Evolutionary conservation across 768 basidiomycete genomes (phyloP).

Genomic region (Lactarius trivialis): DNA sequence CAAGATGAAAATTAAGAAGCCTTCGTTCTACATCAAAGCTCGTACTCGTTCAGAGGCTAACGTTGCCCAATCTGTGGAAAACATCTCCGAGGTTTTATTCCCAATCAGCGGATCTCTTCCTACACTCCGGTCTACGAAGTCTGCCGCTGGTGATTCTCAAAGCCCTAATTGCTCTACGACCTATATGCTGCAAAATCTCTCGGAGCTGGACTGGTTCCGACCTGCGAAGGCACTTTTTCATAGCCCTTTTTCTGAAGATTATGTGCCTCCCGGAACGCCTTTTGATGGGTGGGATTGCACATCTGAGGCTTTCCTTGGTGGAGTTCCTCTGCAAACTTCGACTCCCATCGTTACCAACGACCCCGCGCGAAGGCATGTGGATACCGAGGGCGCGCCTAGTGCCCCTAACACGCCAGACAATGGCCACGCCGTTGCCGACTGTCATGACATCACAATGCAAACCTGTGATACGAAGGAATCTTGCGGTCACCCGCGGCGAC

Average conservation of each 20-base stretch:
- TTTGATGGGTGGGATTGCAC: conserved; percentile 14
- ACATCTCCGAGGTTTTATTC: neutral
- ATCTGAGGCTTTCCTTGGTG: conserved; percentile 15
- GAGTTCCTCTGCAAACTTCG: conserved; percentile 18
- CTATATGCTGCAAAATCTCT: conserved; percentile 18
- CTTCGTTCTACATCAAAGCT: conserved; percentile 30
- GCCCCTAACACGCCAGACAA: conserved; percentile 11
- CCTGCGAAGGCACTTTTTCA: conserved; percentile 28
- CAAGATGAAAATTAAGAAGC: conserved; percentile 21
- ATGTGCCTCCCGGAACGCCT: conserved; percentile 20
- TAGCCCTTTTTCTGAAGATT: conserved; percentile 21
- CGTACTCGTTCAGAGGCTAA: conserved; percentile 35
- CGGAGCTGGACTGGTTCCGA: conserved; percentile 28
- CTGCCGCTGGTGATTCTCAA: neutral
- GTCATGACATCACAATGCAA: neutral
- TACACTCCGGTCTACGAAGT: conserved; percentile 8
- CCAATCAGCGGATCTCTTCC: conserved; percentile 14
- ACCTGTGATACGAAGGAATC: neutral
- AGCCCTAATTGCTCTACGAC: conserved; percentile 1
- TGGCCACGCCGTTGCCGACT: neutral
- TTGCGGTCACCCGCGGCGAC: neutral
- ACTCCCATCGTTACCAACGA: conserved; percentile 16
- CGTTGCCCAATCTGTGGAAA: neutral
- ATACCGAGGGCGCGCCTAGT: neutral
- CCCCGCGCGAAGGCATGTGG: neutral